Percentiles rank a stretch among this genome's conserved stretches.
These are phyloP conservation scores for Oryza officinalis DNA, from an alignment of 176 grass and related monocot species.

Conservation along the genomic window DNA sequence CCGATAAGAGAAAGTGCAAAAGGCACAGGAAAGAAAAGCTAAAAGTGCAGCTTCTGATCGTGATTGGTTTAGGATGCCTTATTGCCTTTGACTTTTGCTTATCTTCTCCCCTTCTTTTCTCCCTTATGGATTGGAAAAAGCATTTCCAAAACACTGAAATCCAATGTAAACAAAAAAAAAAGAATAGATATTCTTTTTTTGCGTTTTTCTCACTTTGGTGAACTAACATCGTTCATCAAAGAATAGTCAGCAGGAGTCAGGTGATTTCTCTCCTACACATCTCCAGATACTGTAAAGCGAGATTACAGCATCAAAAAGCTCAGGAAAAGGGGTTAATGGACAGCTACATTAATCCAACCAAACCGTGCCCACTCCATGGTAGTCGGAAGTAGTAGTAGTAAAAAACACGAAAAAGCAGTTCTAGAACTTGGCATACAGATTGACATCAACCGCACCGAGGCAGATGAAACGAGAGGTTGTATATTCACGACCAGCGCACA, in stretches of 20 bases:
- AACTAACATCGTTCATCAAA: neutral
- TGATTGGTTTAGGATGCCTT: constrained; percentile 37
- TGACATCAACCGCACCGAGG: neutral
- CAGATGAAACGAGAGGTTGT: neutral
- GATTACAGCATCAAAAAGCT: neutral
- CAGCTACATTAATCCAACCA: constrained; percentile 39
- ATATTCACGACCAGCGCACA: neutral
- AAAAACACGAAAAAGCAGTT: neutral
- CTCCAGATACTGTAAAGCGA: constrained; percentile 27
- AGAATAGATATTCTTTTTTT: neutral
- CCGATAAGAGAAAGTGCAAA: constrained; percentile 12
- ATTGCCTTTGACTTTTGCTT: constrained; percentile 41
- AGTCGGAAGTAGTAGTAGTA: neutral
- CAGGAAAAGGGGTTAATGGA: constrained; percentile 9
- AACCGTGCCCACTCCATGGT: constrained; percentile 16
- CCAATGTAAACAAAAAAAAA: neutral
- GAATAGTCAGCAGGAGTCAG: constrained; percentile 46
- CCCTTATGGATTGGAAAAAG: neutral
- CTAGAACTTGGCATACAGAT: neutral
- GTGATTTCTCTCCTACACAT: constrained; percentile 21
- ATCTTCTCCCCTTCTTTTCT: neutral
- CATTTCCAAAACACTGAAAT: neutral
- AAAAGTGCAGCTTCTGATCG: constrained; percentile 25
- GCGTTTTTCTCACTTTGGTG: neutral
- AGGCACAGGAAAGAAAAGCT: neutral